Evolutionary conservation across 306 rosid genomes (phyloP).

Genomic region (Cucumis sativus): Cucumber_9930_V3 NC_026657.2:30131501-30132000

Average conservation of each 20-base stretch:
- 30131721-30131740: constrained; percentile 74
- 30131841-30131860: background rate
- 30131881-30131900: background rate
- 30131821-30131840: constrained; percentile 79
- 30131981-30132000: constrained; percentile 36
- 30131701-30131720: constrained; percentile 70
- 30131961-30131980: constrained; percentile 67
- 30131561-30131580: background rate
- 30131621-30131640: background rate
- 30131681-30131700: background rate
- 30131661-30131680: background rate
- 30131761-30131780: constrained; percentile 50
- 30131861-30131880: background rate
- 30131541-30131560: too few species aligned
- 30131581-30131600: background rate
- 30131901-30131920: constrained; percentile 16
- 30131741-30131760: constrained; percentile 71
- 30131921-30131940: constrained; percentile 57
- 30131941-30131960: constrained; percentile 26
- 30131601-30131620: background rate
- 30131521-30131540: too few species aligned
- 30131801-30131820: constrained; percentile 49
- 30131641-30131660: background rate
- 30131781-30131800: constrained; percentile 34
- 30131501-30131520: constrained; percentile 62